These are phyloP conservation scores for Ophiostoma sp. DNA, from an alignment of 2,329 filamentous ascomycete species.

Conservation along the genomic window DNA sequence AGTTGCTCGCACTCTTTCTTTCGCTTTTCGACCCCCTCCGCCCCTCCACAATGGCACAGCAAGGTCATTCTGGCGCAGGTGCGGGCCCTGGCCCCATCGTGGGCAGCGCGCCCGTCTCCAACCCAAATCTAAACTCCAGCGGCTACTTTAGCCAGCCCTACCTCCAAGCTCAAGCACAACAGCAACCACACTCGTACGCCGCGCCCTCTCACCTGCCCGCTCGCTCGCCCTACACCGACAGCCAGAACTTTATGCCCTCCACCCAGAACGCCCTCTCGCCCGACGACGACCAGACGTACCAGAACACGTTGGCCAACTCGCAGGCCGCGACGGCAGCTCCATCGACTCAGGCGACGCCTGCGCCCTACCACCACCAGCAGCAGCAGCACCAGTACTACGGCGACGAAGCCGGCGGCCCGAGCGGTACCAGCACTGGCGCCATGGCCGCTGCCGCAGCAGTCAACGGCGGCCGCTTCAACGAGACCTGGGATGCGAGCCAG, in stretches of 20 bases:
- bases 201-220: conserved; percentile 19
- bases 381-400: conserved; percentile 21
- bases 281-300: conserved; percentile 39
- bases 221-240: conserved; percentile 27
- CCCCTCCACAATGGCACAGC: not conserved
- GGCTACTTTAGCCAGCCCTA: conserved; percentile 37
- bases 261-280: conserved; percentile 28
- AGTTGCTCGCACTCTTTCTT: not conserved
- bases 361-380: conserved; percentile 19
- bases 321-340: conserved; percentile 28
- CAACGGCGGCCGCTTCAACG: conserved; percentile 58
- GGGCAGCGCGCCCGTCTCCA: not conserved
- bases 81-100: conserved; percentile 12
- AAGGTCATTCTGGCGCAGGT: not conserved
- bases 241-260: conserved; percentile 28
- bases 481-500: conserved; percentile 70
- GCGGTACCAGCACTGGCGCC: not conserved
- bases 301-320: conserved; percentile 43
- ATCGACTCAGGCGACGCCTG: conserved; percentile 31
- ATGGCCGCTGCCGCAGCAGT: conserved; percentile 32
- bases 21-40: not conserved
- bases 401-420: conserved; percentile 28
- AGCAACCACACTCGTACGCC: conserved; percentile 17
- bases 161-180: conserved; percentile 28
- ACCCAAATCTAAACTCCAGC: conserved; percentile 25